Evolutionary conservation across 2,329 filamentous ascomycete genomes (phyloP), one percentile per base, ranked within the genome.

Genomic region (Fusarium palustre): DNA sequence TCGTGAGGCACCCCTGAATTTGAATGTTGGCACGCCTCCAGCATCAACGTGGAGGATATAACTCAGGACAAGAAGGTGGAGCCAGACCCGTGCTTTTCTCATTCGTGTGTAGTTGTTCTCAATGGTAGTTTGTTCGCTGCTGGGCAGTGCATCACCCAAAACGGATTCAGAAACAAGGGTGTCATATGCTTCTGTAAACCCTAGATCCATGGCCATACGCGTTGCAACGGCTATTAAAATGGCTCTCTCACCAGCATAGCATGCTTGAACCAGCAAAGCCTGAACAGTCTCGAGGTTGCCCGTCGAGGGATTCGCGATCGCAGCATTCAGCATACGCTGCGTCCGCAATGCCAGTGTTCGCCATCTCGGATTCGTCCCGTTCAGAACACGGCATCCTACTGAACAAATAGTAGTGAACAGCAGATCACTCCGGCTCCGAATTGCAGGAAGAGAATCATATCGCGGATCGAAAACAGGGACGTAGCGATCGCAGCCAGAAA

Each of bases 221-320:
- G 62, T 65, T 2, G 60, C 62, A 3, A 65, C 54, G 2, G 62
- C 38, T 39, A 65, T 53, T 1, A 65, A 3, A 2, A 65, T 55
- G 1, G 62, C 62, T 4, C 62, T 65, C 4, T 65, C 62, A 0
- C 62, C 36, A 3, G 62, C 60, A 39, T 65, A 65, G 11, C 62
- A 65, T 0, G 62, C 62, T 15, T 65, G 60, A 0, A 65, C 60
- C 1, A 65, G 41, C 0, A 65, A 24, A 1, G 62, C 60, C 2
- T 65, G 62, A 0, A 65, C 62, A 2, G 60, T 65, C 25, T 65
- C 62, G 2, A 65, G 60, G 2, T 43, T 59, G 10, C 62, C 62
- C 5, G 50, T 53, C 0, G 18, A 34, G 0, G 60, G 54, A 9
- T 65, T 65, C 5, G 31, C 62, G 3, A 65, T 65, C 1, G 62